Evolutionary conservation across 768 basidiomycete species (phyloP), one percentile per base, ranked within the genome.

Genomic region (Tricholoma saponaceum): DNA sequence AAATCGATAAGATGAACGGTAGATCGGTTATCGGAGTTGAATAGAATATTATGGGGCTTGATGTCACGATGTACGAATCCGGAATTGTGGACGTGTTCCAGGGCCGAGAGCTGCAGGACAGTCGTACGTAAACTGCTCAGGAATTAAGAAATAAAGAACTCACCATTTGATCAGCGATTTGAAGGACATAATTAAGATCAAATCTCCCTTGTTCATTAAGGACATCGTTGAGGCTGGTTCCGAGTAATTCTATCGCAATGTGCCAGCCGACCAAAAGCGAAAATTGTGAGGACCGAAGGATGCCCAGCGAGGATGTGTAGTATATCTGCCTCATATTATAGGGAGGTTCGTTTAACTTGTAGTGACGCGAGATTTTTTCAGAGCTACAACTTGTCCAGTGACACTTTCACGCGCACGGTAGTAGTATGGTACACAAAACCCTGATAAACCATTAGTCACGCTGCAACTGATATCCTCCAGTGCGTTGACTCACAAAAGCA

Each of bases 181-280:
- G 32, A 2, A 33, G 16, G 3, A 39, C 37, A 16, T 4, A 9
- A 2, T 33, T 33, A 14, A 39, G 37, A 39, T 16, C 13, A 12
- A 33, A 4, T 39, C 7, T 5, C 14, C 37, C 5, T 14, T 5
- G n/a, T n/a, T n/a, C n/a, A 2, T 39, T 39, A 14, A 7, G 13
- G 14, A n/a, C 5, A 10, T 39, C 16, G 3, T n/a, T 10, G 10
- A 39, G 37, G 16, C 37, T 39, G 10, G 57, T 47, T 4, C 59
- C 59, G 16, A 60, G 43, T 7, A 58, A 35, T 33, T 60, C 59
- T 26, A 60, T 51, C 6, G 50, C 14, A 5, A 58, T 58, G 59
- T 5, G 16, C 25, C 0, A 58, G 20, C 13, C 53, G 57, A 22
- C 57, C 57, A 41, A 51, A 57, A n/a, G 26, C 59, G 32, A 20